Base-by-base conservation (phyloP, 208 protist genomes). In the Crithidia thermophila region DNA sequence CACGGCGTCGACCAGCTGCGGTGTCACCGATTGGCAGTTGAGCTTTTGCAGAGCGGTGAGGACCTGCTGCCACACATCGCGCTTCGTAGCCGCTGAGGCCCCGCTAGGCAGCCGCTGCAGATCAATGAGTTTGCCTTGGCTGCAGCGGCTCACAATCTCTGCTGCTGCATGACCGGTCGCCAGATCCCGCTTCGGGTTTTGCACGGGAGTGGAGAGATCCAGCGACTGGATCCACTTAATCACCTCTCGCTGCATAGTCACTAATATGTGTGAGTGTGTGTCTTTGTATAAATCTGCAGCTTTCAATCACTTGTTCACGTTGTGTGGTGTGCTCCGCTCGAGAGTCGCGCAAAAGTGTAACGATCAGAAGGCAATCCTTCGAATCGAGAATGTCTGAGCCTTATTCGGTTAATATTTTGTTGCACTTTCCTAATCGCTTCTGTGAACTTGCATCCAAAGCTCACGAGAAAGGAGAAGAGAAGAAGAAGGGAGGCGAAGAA, bases 221-320 rank as follows among this genome's bases (percentile, higher is more conserved):
- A 98, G 79, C 10, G 90, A 84, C 72, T 98, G 96, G n/a, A 98
- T 40, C 97, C 97, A 99, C 66, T 98, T 97, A 47, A 99, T 88
- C 21, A 98, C 67, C 37, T 99, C 97, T 1, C 91, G 83, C 62
- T 96, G 85, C 91, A 96, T 93, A 3, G 33, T 37, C n/a, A n/a
- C n/a, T n/a, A n/a, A n/a, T n/a, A n/a, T n/a, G n/a, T 57, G 23
- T 51, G 3, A 3, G 33, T 11, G 20, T 39, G 21, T 55, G 13
- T 31, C 27, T 23, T 5, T 4, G 3, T 3, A 25, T 4, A 8
- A 34, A 16, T 53, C 34, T 36, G 25, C 27, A 59, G 27, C 16
- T 47, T 62, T 33, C 16, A 27, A 34, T 45, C 23, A 33, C 6
- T 13, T 13, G 18, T 27, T 62, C 25, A 67, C 16, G 7, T 3